These are phyloP conservation scores for Lanmaoa pseudosensibilis DNA, from an alignment of 768 basidiomycete species.

Conservation along the genomic window DNA sequence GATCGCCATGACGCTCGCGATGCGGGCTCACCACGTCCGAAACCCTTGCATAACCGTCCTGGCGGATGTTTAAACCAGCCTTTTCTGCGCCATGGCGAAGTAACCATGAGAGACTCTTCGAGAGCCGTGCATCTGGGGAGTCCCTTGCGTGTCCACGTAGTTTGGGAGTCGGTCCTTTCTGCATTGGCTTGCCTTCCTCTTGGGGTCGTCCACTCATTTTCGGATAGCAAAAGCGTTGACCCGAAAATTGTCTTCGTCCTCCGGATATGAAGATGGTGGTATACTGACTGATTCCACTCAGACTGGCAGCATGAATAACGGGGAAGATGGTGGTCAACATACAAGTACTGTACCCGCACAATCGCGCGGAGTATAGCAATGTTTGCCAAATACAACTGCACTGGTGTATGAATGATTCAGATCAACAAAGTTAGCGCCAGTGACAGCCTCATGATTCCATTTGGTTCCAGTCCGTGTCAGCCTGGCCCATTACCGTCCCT, in stretches of 20 bases:
- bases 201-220: conserved; percentile 11
- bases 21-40: conserved; percentile 72
- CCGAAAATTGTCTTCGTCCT: conserved; percentile 3
- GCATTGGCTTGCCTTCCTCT: conserved; percentile 7
- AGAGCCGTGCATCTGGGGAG: conserved; percentile 64
- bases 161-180: conserved; percentile 37
- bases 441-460: conserved; percentile 13
- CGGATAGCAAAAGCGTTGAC: conserved; percentile 1
- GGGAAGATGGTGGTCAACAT: conserved; percentile 13
- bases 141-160: conserved; percentile 63
- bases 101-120: conserved; percentile 88
- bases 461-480: conserved; percentile 6
- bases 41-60: conserved; percentile 85
- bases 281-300: not conserved
- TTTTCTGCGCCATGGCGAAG: conserved; percentile 86
- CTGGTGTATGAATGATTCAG: not conserved
- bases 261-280: not conserved
- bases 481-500: not conserved
- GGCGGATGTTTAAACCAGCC: conserved; percentile 71
- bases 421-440: not conserved
- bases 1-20: not conserved
- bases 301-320: not conserved
- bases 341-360: not conserved
- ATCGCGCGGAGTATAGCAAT: not conserved
- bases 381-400: not conserved